phyloP scores from a whole-genome alignment of 495 filamentous ascomycete species.

The Podospora pseudopauciseta region DNA sequence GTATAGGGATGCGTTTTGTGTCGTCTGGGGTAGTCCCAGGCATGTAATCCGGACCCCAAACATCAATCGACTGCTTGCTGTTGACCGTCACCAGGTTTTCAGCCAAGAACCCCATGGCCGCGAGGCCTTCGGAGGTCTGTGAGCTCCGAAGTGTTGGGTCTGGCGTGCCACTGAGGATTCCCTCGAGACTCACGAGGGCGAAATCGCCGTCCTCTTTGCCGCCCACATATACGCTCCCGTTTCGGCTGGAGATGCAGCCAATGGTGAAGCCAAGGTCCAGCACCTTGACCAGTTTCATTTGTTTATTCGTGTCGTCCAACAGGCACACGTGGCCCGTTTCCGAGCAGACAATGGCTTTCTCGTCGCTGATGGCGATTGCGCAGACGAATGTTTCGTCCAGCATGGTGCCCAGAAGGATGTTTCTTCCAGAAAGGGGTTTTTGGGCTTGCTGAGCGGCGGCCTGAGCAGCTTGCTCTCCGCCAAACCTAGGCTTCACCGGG shows the following conservation, averaged over 20 bases:
- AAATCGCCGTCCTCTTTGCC: constrained; percentile 44
- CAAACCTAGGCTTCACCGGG: constrained; percentile 46
- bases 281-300: constrained; percentile 63
- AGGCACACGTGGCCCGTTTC: constrained; percentile 72
- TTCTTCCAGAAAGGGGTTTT: constrained; percentile 56
- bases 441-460: constrained; percentile 34
- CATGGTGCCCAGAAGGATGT: constrained; percentile 71
- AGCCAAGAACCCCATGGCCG: constrained; percentile 66
- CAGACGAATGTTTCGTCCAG: constrained; percentile 80
- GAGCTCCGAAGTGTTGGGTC: constrained; percentile 30
- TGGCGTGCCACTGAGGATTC: constrained; percentile 34
- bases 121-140: constrained; percentile 33
- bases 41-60: constrained; percentile 50
- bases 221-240: constrained; percentile 39
- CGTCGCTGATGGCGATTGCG: constrained; percentile 67
- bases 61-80: constrained; percentile 64
- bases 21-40: constrained; percentile 29
- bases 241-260: constrained; percentile 54
- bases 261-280: constrained; percentile 60
- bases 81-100: constrained; percentile 74
- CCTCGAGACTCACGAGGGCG: constrained; percentile 36
- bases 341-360: constrained; percentile 66
- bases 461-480: constrained; percentile 37
- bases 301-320: constrained; percentile 70
- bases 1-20: constrained; percentile 43